phyloP scores from a whole-genome alignment of 2,329 filamentous ascomycete genomes.

The Hypoxylon sp. region DNA sequence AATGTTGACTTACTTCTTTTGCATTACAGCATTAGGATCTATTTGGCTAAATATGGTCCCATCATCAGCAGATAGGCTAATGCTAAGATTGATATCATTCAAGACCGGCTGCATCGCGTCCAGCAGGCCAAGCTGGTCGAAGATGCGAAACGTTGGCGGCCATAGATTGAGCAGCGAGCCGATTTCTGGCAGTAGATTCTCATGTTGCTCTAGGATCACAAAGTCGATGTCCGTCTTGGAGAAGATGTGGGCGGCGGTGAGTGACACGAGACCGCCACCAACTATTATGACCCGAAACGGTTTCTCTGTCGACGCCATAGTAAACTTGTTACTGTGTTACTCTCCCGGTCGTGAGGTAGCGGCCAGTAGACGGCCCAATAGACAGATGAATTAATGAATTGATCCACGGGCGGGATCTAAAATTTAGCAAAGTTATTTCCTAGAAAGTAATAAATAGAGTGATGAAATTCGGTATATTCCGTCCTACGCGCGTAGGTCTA shows the following conservation, averaged over 20 bases:
- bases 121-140: slow-evolving; percentile 50
- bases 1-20: slow-evolving; percentile 38
- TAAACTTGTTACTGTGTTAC: background rate
- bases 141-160: slow-evolving; percentile 50
- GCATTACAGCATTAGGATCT: slow-evolving; percentile 4
- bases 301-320: slow-evolving; percentile 30
- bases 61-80: slow-evolving; percentile 41
- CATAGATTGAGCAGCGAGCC: slow-evolving; percentile 48
- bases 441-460: slow-evolving; percentile 5
- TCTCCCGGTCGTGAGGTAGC: background rate
- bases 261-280: slow-evolving; percentile 50
- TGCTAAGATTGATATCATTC: slow-evolving; percentile 14
- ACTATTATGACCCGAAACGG: slow-evolving; percentile 51
- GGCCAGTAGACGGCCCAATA: background rate
- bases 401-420: slow-evolving; percentile 1
- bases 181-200: slow-evolving; percentile 41
- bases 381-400: background rate
- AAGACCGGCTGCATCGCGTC: slow-evolving; percentile 34
- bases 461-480: background rate
- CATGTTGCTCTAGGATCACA: slow-evolving; percentile 50
- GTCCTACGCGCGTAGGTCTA: background rate
- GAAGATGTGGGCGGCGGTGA: slow-evolving; percentile 51
- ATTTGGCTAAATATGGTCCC: slow-evolving; percentile 24
- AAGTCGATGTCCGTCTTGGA: slow-evolving; percentile 51
- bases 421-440: background rate